Evolutionary conservation across 164 flowering plant species (phyloP), one percentile per base, ranked within the genome.

Genomic region (Vitis cinerea): DNA sequence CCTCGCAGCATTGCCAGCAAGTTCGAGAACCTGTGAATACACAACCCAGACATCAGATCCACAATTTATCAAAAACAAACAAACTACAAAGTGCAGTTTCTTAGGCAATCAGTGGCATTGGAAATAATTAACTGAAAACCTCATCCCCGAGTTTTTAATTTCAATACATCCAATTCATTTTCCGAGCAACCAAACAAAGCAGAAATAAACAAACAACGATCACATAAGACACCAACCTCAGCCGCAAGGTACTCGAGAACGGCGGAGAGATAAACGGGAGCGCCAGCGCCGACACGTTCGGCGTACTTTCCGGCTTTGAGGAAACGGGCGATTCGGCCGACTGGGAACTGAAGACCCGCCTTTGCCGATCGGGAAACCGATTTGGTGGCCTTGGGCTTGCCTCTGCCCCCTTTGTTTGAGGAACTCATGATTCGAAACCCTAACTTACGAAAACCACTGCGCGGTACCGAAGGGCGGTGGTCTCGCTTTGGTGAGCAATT

Each of bases 321-420:
- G 69, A 79, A 88, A 30, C 92, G 81, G 17, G 92, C 89, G 69
- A 88, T 82, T 29, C 92, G 73, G 11, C 92, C 88, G 16, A 86
- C 90, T n/a, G 92, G 92, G 66, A 88, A 88, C 71, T 88, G 92
- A 8, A 88, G 84, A 48, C 92, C 92, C 15, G 89, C 90, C 65
- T 84, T 86, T 2, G 70, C 71, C 31, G 88, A 84, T 48, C 87
- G 64, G 9, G 90, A 80, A 5, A 83, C 84, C 2, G 92, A 81
- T 61, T 86, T 88, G 17, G 88, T 23, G 17, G 84, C 37, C 65
- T 86, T 84, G 48, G 89, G 75, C 65, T 82, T 86, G 47, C 92
- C 90, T 19, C 90, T 65, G 29, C 89, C 91, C 2, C 86, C 87
- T 48, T 84, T 86, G 8, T 70, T 72, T 8, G 78, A 17, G 4